phyloP scores from a whole-genome alignment of 1,139 yeast species.

The Candida buenavistaensis region DNA sequence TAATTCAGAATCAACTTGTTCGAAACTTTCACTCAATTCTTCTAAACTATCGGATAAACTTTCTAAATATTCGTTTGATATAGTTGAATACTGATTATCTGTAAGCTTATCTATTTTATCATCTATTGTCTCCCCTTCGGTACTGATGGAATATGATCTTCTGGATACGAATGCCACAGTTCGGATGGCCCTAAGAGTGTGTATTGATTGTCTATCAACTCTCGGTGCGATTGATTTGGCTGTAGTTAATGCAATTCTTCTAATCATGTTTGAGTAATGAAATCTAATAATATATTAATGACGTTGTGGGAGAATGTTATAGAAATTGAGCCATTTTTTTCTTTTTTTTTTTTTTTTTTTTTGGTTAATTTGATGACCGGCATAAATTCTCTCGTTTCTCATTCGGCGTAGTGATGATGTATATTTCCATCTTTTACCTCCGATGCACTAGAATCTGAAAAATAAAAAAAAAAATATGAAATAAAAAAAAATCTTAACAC shows the following conservation, averaged over 20 bases:
- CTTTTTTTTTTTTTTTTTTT: background rate
- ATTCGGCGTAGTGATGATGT: too few relatives aligned
- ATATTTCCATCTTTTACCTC: too few relatives aligned
- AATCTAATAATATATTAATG: too few relatives aligned
- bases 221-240: background rate
- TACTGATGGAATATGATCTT: constrained; percentile 28
- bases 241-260: constrained; percentile 4
- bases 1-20: constrained; percentile 74
- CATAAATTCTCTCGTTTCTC: background rate
- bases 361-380: too few relatives aligned
- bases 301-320: too few relatives aligned
- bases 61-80: constrained; percentile 67
- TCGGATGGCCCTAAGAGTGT: background rate
- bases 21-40: constrained; percentile 53
- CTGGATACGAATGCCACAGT: constrained; percentile 7
- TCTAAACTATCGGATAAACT: constrained; percentile 64
- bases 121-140: constrained; percentile 55
- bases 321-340: constrained; percentile 3
- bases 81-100: constrained; percentile 52
- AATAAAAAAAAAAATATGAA: too few relatives aligned
- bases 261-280: constrained; percentile 11
- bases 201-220: background rate
- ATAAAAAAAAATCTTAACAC: constrained; percentile 1
- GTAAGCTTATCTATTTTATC: constrained; percentile 48
- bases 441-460: too few relatives aligned